A percentile compares a stretch with the other conserved stretches of the same genome.
phyloP scores from a whole-genome alignment of 108 stramenopile genomes.

The Epithemia pelagica region DNA sequence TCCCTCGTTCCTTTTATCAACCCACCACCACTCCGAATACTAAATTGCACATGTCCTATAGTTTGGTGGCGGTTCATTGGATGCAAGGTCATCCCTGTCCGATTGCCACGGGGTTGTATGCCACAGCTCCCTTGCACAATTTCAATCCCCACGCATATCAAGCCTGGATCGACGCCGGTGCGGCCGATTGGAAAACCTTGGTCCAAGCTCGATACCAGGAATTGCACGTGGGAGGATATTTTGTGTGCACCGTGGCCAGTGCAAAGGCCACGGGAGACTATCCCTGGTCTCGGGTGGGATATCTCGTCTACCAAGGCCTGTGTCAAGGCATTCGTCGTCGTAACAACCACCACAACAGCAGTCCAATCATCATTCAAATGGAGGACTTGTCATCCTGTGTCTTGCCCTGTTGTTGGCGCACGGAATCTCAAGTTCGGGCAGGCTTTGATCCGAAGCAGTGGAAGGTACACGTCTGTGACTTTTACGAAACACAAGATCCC shows the following conservation, averaged over 20 bases:
- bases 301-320: background rate
- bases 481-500: slow-evolving; percentile 8
- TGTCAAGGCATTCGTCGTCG: background rate
- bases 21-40: background rate
- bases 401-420: background rate
- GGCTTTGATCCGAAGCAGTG: background rate
- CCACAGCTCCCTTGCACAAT: slow-evolving; percentile 3
- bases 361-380: background rate
- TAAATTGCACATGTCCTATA: background rate
- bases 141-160: background rate
- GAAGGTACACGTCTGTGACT: background rate
- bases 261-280: background rate
- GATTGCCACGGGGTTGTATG: slow-evolving; percentile 2
- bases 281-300: background rate
- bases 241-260: background rate
- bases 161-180: background rate
- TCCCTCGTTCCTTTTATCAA: background rate
- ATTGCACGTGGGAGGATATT: background rate
- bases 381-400: background rate
- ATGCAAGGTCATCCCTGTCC: background rate
- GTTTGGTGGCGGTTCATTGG: slow-evolving; percentile 4
- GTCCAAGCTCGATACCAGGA: background rate
- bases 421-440: background rate
- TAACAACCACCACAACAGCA: too few species aligned
- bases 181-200: background rate